Base-by-base conservation (phyloP, 1,284 basidiomycete genomes). In the Chondrostereum purpureum region DNA sequence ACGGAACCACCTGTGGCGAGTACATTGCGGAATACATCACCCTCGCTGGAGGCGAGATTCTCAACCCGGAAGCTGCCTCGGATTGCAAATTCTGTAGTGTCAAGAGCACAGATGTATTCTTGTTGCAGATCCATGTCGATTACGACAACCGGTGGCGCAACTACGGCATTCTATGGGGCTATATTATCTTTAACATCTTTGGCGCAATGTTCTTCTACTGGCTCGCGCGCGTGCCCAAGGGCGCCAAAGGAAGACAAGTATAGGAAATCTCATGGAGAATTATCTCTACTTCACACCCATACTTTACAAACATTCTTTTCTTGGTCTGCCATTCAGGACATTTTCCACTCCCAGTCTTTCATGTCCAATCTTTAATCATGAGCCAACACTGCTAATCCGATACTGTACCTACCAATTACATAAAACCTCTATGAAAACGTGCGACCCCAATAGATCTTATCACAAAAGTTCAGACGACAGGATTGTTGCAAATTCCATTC, bases 21-120 rank as follows among this genome's bases (percentile, higher is more conserved):
- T 91, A 76, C 60, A 69, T 87, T 45, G 61, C 64, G n/a, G 53
- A 64, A 2, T 88, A 73, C 56, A 78, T 84, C 34, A 45, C 58
- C 0, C 54, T 56, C 16, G 63, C 67, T 21, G 82, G 79, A 3
- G 89, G 86, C 1, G 88, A 88, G 60, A 51, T 92, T 34, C 62
- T 70, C 42, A 81, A 91, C 63, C 71, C 78, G 2, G 54, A 66
- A 38, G 77, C 75, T 0, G 71, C 69, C 2, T 57, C 59, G 12
- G 59, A 49, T 10, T 87, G 84, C 64, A 58, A 68, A 31, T 84
- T 78, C 63, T 86, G 82, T 57, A 55, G 70, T 24, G 67, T 56
- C 45, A 45, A 61, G 4, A 68, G 69, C 2, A 81, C 80, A n/a
- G 75, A 85, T 58, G 57, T 69, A 22, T 84, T 78, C 68, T 65